These are phyloP conservation scores for Clitopilus passeckerianus DNA, from an alignment of 768 basidiomycete species.

Conservation along the genomic window DNA sequence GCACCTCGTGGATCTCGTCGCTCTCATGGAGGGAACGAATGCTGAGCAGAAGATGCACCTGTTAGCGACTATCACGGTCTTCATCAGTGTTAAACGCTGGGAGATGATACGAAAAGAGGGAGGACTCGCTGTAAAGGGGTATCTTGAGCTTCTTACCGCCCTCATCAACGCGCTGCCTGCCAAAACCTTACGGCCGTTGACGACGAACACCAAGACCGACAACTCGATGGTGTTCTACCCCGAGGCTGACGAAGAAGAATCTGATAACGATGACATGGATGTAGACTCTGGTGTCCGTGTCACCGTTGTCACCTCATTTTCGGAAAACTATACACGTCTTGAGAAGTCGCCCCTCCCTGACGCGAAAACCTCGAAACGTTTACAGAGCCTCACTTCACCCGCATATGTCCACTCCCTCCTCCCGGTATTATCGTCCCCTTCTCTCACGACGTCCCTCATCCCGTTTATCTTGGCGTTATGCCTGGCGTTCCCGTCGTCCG, in stretches of 20 bases:
- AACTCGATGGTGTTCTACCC: conserved; percentile 20
- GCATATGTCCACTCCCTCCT: conserved; percentile 54
- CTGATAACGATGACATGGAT: conserved; percentile 25
- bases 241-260: conserved; percentile 36
- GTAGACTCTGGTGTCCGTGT: conserved; percentile 23
- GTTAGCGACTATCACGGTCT: conserved; percentile 65
- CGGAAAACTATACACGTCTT: conserved; percentile 19
- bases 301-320: conserved; percentile 31
- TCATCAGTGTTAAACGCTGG: conserved; percentile 57
- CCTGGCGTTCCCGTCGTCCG: conserved; percentile 45
- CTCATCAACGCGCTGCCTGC: conserved; percentile 51
- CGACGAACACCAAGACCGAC: conserved; percentile 15
- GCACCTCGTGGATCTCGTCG: conserved; percentile 16
- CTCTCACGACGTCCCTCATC: conserved; percentile 44
- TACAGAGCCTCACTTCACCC: conserved; percentile 16
- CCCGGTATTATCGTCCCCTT: conserved; percentile 32
- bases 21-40: conserved; percentile 22
- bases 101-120: conserved; percentile 29
- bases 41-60: conserved; percentile 48
- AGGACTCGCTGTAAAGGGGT: conserved; percentile 37
- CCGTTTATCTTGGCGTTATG: conserved; percentile 53
- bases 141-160: conserved; percentile 46
- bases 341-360: not conserved
- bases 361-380: not conserved
- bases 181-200: conserved; percentile 42